Conservation (phyloP, 371 early-diverging fungal genomes). For the Mortierella sp. region DNA sequence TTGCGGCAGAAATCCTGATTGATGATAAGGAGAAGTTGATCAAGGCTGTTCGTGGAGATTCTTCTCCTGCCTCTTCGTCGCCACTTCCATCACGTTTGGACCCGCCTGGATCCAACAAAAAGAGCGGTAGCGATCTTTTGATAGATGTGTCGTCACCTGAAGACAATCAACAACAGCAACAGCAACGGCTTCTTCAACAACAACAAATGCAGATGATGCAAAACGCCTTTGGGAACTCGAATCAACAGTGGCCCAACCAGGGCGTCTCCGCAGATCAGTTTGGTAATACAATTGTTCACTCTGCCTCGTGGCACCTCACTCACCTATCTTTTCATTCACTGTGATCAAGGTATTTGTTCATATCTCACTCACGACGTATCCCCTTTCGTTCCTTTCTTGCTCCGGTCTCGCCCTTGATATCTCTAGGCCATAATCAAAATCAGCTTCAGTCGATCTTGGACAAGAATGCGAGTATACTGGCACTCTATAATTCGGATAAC, state of each 20-base stretch:
- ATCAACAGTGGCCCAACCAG: conserved; percentile 33
- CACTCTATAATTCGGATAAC: conserved; percentile 29
- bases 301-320: no score
- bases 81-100: conserved; percentile 34
- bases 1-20: conserved; percentile 63
- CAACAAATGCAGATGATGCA: conserved; percentile 38
- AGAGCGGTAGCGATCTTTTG: conserved; percentile 29
- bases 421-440: conserved; percentile 40
- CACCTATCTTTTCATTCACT: background rate
- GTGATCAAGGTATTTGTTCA: no score
- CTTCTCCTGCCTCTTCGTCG: conserved; percentile 18
- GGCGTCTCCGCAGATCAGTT: conserved; percentile 30
- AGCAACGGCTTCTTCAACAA: conserved; percentile 38
- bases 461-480: conserved; percentile 38
- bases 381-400: no score
- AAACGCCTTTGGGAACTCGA: conserved; percentile 27
- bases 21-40: conserved; percentile 55
- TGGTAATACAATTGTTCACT: conserved; percentile 13
- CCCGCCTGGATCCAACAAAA: conserved; percentile 30
- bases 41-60: conserved; percentile 42
- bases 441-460: conserved; percentile 52
- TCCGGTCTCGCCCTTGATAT: no score
- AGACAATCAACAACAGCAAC: conserved; percentile 29
- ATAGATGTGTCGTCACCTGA: conserved; percentile 46
- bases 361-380: no score